Conservation (phyloP, 495 filamentous ascomycete species). For the Penicillium samsonianum region DNA sequence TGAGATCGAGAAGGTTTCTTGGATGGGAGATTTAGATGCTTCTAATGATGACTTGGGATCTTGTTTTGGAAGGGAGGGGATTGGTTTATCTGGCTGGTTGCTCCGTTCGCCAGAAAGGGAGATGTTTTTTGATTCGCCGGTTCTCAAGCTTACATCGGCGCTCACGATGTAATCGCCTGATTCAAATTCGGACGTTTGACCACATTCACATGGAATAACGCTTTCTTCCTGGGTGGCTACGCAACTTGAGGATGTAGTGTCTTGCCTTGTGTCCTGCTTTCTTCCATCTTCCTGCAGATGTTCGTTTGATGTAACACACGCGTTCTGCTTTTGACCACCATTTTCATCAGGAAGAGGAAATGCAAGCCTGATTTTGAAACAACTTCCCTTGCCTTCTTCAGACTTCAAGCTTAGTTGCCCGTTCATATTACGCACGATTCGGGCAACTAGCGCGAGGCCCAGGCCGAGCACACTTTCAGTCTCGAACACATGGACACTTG, state of each 20-base stretch:
- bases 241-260: not conserved
- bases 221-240: not conserved
- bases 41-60: not conserved
- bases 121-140: slow-evolving; percentile 19
- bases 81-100: not conserved
- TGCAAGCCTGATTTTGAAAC: slow-evolving; percentile 56
- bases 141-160: slow-evolving; percentile 18
- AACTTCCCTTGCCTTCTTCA: slow-evolving; percentile 77
- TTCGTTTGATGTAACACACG: not conserved
- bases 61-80: not conserved
- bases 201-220: slow-evolving; percentile 18
- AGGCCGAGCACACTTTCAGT: slow-evolving; percentile 62
- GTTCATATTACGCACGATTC: slow-evolving; percentile 82
- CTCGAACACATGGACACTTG: slow-evolving; percentile 16
- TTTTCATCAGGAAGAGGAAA: slow-evolving; percentile 30
- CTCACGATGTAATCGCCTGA: slow-evolving; percentile 17
- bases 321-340: slow-evolving; percentile 8
- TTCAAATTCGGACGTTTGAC: slow-evolving; percentile 6
- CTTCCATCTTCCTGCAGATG: not conserved
- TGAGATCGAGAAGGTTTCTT: not conserved
- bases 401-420: slow-evolving; percentile 85
- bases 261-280: not conserved
- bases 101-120: slow-evolving; percentile 5
- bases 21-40: not conserved
- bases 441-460: slow-evolving; percentile 80